Conservation (phyloP, 73 alveolate species). For the Tetrahymena elliotti region DNA sequence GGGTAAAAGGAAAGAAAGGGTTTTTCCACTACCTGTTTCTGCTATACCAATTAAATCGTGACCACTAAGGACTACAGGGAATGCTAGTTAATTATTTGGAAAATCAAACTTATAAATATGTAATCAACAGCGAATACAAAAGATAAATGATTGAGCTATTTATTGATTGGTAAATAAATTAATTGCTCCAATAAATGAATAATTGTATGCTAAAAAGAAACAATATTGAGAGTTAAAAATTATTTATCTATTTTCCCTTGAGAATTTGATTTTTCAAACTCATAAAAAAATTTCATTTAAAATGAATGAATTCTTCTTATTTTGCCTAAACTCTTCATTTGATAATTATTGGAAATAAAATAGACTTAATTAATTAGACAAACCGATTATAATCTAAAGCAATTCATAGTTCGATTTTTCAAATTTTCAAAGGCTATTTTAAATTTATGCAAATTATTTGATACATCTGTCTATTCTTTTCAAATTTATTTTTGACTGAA, state of each 20-base stretch:
- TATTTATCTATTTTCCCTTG: not conserved
- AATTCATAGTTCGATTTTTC: too few species aligned
- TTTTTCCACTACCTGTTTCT: conserved; percentile 94
- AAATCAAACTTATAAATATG: not conserved
- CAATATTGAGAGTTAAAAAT: not conserved
- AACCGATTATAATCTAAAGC: not conserved
- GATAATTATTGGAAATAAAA: not conserved
- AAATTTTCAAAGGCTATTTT: not conserved
- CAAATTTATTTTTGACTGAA: not conserved
- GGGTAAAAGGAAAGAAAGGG: conserved; percentile 89
- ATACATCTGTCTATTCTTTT: not conserved
- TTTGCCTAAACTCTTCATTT: not conserved
- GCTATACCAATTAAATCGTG: conserved; percentile 91
- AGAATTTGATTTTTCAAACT: not conserved
- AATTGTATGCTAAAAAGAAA: not conserved
- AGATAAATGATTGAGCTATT: not conserved
- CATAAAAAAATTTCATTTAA: not conserved
- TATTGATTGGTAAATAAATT: not conserved
- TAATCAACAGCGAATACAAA: not conserved
- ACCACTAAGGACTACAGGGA: conserved; percentile 83
- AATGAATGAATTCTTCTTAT: not conserved
- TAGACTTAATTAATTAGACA: not conserved
- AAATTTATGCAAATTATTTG: not conserved
- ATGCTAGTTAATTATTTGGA: conserved; percentile 20
- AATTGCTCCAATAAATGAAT: not conserved